Conservation (phyloP, 768 basidiomycete genomes). For the Asterophora parasitica region DNA sequence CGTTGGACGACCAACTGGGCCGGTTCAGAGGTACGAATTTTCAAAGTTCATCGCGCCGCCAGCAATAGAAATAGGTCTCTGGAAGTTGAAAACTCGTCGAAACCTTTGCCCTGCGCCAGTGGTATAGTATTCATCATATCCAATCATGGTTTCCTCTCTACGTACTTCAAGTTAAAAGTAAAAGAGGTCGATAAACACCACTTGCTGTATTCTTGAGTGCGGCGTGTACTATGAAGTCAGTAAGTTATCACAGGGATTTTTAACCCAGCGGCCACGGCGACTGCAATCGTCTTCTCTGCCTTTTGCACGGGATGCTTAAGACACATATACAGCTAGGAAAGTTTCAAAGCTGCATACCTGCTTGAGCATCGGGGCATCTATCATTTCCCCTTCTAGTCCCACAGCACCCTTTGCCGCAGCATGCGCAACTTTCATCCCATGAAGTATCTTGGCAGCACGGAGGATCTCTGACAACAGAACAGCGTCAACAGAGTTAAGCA, state of each 20-base stretch:
- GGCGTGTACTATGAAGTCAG: not conserved
- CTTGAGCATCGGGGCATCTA: conserved; percentile 88
- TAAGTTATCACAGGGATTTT: conserved; percentile 34
- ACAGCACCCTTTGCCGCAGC: conserved; percentile 57
- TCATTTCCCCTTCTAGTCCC: conserved; percentile 80
- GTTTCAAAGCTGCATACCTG: conserved; percentile 40
- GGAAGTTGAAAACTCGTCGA: too few species aligned
- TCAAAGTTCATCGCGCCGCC: too few species aligned
- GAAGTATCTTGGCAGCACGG: conserved; percentile 70
- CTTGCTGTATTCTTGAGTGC: too few species aligned
- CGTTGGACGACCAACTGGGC: too few species aligned
- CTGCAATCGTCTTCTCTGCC: conserved; percentile 44
- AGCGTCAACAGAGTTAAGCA: too few species aligned
- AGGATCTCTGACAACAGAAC: conserved; percentile 54
- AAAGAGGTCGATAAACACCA: too few species aligned
- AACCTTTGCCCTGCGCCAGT: too few species aligned
- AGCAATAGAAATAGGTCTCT: too few species aligned
- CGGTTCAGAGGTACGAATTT: too few species aligned
- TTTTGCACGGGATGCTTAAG: conserved; percentile 8
- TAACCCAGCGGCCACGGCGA: conserved; percentile 52
- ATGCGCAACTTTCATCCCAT: conserved; percentile 58
- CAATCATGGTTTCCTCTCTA: too few species aligned
- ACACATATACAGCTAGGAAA: not conserved
- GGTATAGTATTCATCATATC: too few species aligned
- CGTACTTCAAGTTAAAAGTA: too few species aligned